Percentiles rank a stretch among this genome's conserved stretches.
Conservation (phyloP, 2,329 filamentous ascomycete species). For the Pyrenochaeta sp. region DNA sequence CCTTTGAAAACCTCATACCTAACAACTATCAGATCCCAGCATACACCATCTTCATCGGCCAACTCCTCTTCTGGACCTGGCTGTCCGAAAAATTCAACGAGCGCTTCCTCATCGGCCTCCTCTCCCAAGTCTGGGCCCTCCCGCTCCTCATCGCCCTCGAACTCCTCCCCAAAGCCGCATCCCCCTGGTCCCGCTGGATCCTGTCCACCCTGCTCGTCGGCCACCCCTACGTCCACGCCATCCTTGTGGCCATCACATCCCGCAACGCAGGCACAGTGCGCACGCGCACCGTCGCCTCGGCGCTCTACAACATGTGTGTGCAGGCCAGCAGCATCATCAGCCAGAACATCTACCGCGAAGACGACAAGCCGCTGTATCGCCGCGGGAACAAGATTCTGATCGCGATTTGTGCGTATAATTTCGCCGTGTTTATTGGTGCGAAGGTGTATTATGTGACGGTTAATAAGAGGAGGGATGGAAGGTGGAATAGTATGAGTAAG, state of each 20-base stretch:
- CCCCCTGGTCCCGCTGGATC: slow-evolving; percentile 49
- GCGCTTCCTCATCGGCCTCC: slow-evolving; percentile 56
- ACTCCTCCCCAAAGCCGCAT: slow-evolving; percentile 35
- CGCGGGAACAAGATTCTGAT: slow-evolving; percentile 64
- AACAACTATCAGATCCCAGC: slow-evolving; percentile 47
- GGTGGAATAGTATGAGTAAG: slow-evolving; percentile 43
- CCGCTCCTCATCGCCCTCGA: slow-evolving; percentile 49
- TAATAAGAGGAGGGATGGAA: slow-evolving; percentile 51
- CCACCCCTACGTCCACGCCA: slow-evolving; percentile 54
- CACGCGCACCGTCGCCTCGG: slow-evolving; percentile 52
- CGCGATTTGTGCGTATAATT: slow-evolving; percentile 58
- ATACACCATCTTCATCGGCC: slow-evolving; percentile 57
- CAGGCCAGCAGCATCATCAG: slow-evolving; percentile 43
- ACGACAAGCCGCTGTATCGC: slow-evolving; percentile 60
- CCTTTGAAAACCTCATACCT: not conserved
- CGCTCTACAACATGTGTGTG: slow-evolving; percentile 53
- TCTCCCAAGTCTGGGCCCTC: slow-evolving; percentile 50
- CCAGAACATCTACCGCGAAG: slow-evolving; percentile 60
- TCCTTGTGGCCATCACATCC: slow-evolving; percentile 53
- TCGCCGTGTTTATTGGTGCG: slow-evolving; percentile 59
- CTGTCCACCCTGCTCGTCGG: slow-evolving; percentile 52
- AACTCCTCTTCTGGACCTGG: slow-evolving; percentile 60
- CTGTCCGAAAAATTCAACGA: slow-evolving; percentile 60
- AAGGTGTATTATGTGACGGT: slow-evolving; percentile 63
- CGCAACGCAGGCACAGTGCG: slow-evolving; percentile 54